Percentiles rank a stretch among this genome's conserved stretches.
phyloP scores from a whole-genome alignment of 2,329 filamentous ascomycete species.

The Zymoseptoria tritici region DNA sequence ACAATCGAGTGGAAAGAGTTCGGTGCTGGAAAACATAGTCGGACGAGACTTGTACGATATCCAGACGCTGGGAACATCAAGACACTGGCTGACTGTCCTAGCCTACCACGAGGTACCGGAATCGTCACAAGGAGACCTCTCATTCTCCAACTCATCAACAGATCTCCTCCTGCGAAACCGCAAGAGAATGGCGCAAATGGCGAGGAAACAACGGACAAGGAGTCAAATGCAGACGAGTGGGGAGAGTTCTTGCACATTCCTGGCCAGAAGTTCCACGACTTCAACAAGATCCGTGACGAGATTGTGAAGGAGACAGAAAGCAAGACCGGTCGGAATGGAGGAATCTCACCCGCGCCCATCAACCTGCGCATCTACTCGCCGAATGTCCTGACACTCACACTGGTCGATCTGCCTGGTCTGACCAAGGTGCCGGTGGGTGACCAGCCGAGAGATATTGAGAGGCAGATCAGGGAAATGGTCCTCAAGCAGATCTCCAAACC shows the following conservation, averaged over 20 bases:
- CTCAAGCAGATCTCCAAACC: slow-evolving; percentile 97
- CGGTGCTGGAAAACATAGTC: slow-evolving; percentile 96
- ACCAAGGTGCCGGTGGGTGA: slow-evolving; percentile 96
- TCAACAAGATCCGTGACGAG: slow-evolving; percentile 96
- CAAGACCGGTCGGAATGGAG: slow-evolving; percentile 92
- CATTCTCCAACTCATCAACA: slow-evolving; percentile 96
- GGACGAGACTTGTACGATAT: slow-evolving; percentile 88
- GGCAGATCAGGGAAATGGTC: slow-evolving; percentile 96
- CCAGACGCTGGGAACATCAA: neutral
- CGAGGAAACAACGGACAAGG: slow-evolving; percentile 64
- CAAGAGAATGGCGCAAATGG: slow-evolving; percentile 75
- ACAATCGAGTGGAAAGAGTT: slow-evolving; percentile 99
- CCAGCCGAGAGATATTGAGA: slow-evolving; percentile 92
- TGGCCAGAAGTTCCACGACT: slow-evolving; percentile 95
- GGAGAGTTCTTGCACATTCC: slow-evolving; percentile 98
- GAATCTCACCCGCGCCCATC: slow-evolving; percentile 94
- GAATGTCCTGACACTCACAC: slow-evolving; percentile 90
- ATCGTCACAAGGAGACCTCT: slow-evolving; percentile 95
- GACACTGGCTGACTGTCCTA: slow-evolving; percentile 36
- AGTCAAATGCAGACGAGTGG: slow-evolving; percentile 92
- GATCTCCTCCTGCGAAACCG: slow-evolving; percentile 50
- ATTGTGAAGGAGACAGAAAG: slow-evolving; percentile 93
- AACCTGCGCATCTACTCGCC: slow-evolving; percentile 98
- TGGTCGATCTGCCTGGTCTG: slow-evolving; percentile 92
- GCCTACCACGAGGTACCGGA: slow-evolving; percentile 90